Conservation (phyloP, 78 protist species). For the Dictyostelium citrinum region DNA sequence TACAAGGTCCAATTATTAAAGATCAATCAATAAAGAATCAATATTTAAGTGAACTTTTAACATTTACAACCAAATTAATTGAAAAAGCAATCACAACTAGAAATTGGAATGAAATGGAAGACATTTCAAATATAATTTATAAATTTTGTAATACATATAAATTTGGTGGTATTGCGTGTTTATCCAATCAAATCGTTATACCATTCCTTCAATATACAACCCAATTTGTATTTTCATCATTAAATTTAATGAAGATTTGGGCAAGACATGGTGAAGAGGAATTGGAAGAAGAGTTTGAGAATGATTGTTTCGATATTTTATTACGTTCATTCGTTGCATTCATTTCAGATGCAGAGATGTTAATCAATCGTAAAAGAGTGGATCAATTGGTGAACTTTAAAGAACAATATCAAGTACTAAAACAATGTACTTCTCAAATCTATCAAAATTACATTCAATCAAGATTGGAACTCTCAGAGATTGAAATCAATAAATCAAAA, state of each 20-base stretch:
- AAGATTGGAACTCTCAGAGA: constrained; percentile 26
- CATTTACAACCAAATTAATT: background rate
- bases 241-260: background rate
- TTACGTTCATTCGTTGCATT: constrained; percentile 39
- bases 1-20: background rate
- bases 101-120: constrained; percentile 58
- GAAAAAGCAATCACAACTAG: constrained; percentile 4
- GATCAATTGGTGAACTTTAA: background rate
- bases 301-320: constrained; percentile 25
- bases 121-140: background rate
- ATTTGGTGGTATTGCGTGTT: background rate
- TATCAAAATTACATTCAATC: constrained; percentile 24
- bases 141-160: constrained; percentile 9
- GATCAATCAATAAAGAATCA: background rate
- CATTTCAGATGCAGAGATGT: background rate
- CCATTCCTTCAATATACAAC: constrained; percentile 12
- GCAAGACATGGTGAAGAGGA: constrained; percentile 33
- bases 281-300: constrained; percentile 58
- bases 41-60: background rate
- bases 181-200: background rate
- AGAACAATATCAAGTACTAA: background rate
- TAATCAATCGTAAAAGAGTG: background rate
- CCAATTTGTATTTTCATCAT: background rate
- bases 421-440: constrained; percentile 26
- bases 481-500: background rate